Percentiles rank a stretch among this genome's conserved stretches.
These are phyloP conservation scores for Penicillium cataractarum DNA, from an alignment of 495 filamentous ascomycete species.

Conservation along the genomic window DNA sequence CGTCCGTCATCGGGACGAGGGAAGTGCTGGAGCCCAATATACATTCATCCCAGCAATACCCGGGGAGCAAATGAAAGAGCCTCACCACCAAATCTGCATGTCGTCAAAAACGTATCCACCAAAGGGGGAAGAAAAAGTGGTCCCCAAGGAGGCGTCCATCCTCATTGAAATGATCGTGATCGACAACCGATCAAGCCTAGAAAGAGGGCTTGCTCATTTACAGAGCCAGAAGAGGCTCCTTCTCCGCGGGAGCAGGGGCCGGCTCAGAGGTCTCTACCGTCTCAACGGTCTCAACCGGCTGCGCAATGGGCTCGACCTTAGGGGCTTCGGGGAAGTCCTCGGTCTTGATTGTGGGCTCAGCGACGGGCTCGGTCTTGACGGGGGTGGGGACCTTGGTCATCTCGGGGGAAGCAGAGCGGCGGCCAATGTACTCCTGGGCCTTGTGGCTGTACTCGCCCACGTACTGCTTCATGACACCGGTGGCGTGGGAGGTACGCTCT, in stretches of 20 bases:
- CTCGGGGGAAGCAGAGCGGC: constrained; percentile 53
- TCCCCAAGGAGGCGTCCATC: background rate
- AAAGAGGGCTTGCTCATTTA: constrained; percentile 22
- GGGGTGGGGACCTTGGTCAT: constrained; percentile 39
- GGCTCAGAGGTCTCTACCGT: constrained; percentile 16
- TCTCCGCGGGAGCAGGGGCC: constrained; percentile 24
- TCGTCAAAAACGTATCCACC: constrained; percentile 6
- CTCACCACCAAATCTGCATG: constrained; percentile 5
- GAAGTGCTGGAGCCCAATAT: constrained; percentile 13
- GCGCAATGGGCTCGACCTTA: constrained; percentile 51
- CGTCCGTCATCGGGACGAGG: constrained; percentile 21
- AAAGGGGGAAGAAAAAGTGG: background rate
- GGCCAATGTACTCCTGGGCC: constrained; percentile 74
- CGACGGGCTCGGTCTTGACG: constrained; percentile 33
- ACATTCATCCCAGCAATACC: constrained; percentile 20
- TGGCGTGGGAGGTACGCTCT: constrained; percentile 78
- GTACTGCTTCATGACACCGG: constrained; percentile 77
- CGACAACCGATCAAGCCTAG: constrained; percentile 7
- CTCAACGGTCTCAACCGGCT: constrained; percentile 21
- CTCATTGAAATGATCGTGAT: constrained; percentile 1
- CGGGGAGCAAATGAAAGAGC: constrained; percentile 7
- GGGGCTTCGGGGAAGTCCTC: constrained; percentile 65
- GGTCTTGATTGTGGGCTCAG: constrained; percentile 48
- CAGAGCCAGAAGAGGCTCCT: constrained; percentile 43
- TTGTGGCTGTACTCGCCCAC: constrained; percentile 82